phyloP scores from a whole-genome alignment of 225 moss, liverwort and hornwort species.

The Pseudisothecium myosuroides region DNA sequence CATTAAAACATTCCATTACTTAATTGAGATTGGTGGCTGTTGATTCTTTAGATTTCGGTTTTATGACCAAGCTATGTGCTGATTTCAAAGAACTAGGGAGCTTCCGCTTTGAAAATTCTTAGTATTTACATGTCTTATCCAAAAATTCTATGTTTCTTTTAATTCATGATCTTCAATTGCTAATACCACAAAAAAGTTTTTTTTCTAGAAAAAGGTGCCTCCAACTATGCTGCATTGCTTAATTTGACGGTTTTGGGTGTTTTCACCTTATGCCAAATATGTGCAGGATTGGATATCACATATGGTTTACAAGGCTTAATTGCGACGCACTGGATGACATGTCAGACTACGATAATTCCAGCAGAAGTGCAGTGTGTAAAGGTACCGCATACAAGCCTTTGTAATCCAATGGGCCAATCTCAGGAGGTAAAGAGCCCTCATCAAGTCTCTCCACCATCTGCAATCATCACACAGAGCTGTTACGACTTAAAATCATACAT shows the following conservation, averaged over 20 bases:
- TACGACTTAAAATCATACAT: neutral
- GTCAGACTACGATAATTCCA: neutral
- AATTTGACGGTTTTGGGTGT: neutral
- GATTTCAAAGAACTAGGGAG: neutral
- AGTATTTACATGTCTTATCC: neutral
- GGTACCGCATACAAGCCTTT: slow-evolving; percentile 71
- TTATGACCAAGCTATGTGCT: neutral
- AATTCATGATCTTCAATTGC: neutral
- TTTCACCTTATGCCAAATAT: neutral
- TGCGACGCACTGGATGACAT: neutral
- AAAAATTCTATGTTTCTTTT: neutral
- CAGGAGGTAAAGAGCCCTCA: slow-evolving; percentile 73
- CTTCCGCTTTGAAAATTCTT: neutral
- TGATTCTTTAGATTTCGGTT: too few relatives aligned
- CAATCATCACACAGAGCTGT: neutral
- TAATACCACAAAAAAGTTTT: neutral
- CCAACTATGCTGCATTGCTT: neutral
- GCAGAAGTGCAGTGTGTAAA: neutral
- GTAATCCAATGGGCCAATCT: slow-evolving; percentile 77
- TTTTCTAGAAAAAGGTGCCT: neutral
- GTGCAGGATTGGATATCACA: neutral
- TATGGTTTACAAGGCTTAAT: neutral
- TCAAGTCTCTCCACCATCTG: slow-evolving; percentile 96
- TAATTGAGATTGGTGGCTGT: neutral
- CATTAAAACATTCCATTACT: neutral